Conservation (phyloP, 306 rosid species). For the Bauhinia variegata region DNA sequence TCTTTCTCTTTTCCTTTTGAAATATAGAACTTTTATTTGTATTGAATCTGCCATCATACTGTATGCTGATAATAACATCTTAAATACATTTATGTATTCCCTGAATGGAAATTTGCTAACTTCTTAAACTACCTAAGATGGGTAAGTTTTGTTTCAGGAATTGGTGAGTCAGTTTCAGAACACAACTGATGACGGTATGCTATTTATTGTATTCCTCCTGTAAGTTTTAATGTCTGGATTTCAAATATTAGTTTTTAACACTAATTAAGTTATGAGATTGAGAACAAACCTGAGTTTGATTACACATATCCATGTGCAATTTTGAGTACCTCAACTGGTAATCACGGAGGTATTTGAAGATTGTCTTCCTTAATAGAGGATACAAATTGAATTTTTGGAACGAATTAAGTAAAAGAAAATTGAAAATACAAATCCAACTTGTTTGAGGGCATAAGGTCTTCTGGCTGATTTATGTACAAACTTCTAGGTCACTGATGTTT, state of each 20-base stretch:
- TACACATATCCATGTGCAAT: too few relatives aligned
- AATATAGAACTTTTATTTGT: neutral
- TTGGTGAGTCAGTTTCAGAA: conserved; percentile 75
- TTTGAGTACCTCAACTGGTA: neutral
- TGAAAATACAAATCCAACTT: neutral
- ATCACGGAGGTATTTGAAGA: neutral
- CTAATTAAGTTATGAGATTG: neutral
- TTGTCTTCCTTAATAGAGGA: too few relatives aligned
- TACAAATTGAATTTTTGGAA: neutral
- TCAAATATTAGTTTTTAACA: neutral
- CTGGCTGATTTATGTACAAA: too few relatives aligned
- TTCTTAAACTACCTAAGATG: neutral
- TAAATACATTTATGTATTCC: neutral
- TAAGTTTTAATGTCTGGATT: neutral
- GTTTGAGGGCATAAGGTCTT: too few relatives aligned
- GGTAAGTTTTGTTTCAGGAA: conserved; percentile 52
- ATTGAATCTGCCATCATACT: neutral
- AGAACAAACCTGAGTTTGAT: neutral
- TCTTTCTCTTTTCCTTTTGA: neutral
- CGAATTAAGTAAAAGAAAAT: neutral
- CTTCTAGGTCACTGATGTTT: too few relatives aligned
- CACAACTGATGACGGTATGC: conserved; percentile 59
- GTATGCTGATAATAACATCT: too few relatives aligned
- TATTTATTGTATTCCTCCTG: neutral
- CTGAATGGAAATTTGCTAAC: neutral